A percentile compares a stretch with the other conserved stretches of the same genome.
Evolutionary conservation across 2,329 filamentous ascomycete genomes (phyloP).

Genomic region (Diaporthe vaccinii): DNA sequence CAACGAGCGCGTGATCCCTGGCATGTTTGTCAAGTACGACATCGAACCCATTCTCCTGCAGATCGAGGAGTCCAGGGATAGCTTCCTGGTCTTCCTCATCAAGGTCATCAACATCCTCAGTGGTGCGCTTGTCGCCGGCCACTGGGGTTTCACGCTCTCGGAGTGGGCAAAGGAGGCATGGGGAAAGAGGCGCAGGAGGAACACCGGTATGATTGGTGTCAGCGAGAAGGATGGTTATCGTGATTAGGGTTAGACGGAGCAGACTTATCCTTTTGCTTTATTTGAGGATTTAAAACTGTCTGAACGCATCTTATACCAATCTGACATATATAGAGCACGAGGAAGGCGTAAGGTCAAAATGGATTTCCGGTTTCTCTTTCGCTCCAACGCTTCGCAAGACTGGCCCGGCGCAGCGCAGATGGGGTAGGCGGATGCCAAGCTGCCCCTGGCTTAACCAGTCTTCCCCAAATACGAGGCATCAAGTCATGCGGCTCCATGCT

Average conservation of each 20-base stretch:
- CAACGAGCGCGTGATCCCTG: conserved; percentile 80
- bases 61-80: conserved; percentile 84
- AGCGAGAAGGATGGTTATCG: conserved; percentile 53
- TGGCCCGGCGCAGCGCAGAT: not conserved
- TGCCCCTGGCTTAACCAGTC: conserved; percentile 47
- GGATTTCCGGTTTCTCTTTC: conserved; percentile 23
- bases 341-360: conserved; percentile 36
- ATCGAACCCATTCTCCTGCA: conserved; percentile 94
- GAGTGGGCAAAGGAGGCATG: conserved; percentile 77
- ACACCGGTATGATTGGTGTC: conserved; percentile 64
- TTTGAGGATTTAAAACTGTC: not conserved
- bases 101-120: conserved; percentile 91
- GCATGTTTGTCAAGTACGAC: conserved; percentile 98
- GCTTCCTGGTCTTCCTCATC: conserved; percentile 81
- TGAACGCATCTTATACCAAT: conserved; percentile 32
- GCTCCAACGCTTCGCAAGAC: not conserved
- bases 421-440: not conserved
- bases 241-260: conserved; percentile 43
- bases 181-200: conserved; percentile 62
- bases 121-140: conserved; percentile 91
- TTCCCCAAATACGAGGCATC: conserved; percentile 51
- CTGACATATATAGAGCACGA: conserved; percentile 37
- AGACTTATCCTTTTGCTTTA: not conserved
- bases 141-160: conserved; percentile 90
- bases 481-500: conserved; percentile 46